phyloP scores from a whole-genome alignment of 2,329 filamentous ascomycete genomes.

The Penicillium frequentans region DNA sequence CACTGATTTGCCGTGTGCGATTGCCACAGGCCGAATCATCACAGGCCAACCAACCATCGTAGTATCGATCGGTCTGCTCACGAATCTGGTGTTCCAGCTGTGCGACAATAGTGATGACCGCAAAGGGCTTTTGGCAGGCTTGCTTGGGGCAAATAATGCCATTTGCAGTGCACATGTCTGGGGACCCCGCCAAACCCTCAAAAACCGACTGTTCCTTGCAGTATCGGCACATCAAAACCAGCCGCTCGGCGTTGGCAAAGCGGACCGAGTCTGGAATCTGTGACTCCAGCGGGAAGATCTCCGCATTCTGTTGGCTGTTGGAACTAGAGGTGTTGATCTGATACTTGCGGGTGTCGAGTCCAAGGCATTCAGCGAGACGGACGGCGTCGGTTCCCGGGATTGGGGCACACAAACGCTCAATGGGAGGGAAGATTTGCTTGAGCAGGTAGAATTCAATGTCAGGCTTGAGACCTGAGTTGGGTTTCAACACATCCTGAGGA shows the following conservation, averaged over 20 bases:
- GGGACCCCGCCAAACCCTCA: conserved; percentile 67
- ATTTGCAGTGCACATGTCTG: conserved; percentile 65
- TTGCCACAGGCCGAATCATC: conserved; percentile 84
- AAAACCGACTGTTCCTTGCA: conserved; percentile 75
- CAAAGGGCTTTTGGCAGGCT: conserved; percentile 64
- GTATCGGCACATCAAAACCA: conserved; percentile 75
- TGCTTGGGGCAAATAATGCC: conserved; percentile 70
- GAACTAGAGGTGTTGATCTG: conserved; percentile 63
- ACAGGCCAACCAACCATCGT: conserved; percentile 88
- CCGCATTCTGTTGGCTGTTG: conserved; percentile 56
- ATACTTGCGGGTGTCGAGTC: conserved; percentile 87
- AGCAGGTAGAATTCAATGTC: conserved; percentile 98
- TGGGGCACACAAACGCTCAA: conserved; percentile 95
- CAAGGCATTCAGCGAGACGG: conserved; percentile 87
- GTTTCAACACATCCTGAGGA: conserved; percentile 78
- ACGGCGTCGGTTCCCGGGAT: conserved; percentile 90
- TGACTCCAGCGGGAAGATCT: conserved; percentile 88
- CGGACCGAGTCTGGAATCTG: conserved; percentile 90
- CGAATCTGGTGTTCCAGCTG: conserved; percentile 87
- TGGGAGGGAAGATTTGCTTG: conserved; percentile 97
- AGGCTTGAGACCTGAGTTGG: conserved; percentile 71
- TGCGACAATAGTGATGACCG: conserved; percentile 73
- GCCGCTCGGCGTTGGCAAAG: conserved; percentile 76
- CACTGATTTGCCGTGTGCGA: conserved; percentile 86
- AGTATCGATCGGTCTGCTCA: conserved; percentile 76